Evolutionary conservation across 345 rosid species (phyloP).

Genomic region (Hibiscus tridactylites): DNA sequence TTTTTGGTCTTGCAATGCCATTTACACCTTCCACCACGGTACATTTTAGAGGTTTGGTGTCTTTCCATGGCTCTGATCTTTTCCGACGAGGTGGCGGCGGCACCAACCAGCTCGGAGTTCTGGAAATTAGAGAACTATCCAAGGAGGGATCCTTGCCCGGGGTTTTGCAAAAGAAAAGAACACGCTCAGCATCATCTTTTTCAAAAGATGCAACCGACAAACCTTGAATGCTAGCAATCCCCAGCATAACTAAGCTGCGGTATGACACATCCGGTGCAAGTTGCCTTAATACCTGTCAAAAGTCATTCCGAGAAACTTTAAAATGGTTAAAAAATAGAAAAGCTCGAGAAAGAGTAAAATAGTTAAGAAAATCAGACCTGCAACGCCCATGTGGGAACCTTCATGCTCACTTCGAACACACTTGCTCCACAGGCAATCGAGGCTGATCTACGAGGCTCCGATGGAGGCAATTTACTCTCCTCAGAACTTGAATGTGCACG

Average conservation of each 20-base stretch:
- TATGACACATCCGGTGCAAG: conserved; percentile 82
- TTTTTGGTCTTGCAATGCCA: conserved; percentile 42
- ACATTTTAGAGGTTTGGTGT: conserved; percentile 29
- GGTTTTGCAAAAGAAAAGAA: conserved; percentile 67
- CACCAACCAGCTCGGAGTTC: conserved; percentile 67
- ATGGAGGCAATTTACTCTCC: conserved; percentile 38
- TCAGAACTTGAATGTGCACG: conserved; percentile 54
- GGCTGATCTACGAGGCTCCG: conserved; percentile 83
- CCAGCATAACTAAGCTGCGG: conserved; percentile 84
- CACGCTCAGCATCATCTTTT: conserved; percentile 87
- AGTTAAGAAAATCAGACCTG: conserved; percentile 47
- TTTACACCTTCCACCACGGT: conserved; percentile 36
- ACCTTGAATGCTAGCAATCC: conserved; percentile 96
- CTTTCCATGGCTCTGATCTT: conserved; percentile 50
- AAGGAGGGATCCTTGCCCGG: conserved; percentile 31
- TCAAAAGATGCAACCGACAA: conserved; percentile 92
- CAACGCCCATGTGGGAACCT: conserved; percentile 94
- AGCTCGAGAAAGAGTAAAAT: not conserved
- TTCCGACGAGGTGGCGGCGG: conserved; percentile 77
- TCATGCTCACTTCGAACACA: conserved; percentile 88
- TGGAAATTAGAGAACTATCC: conserved; percentile 24
- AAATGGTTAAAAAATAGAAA: not conserved
- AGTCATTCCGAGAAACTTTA: conserved; percentile 11
- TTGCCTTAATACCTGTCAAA: conserved; percentile 75
- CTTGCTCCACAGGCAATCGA: conserved; percentile 92